A percentile compares a stretch with the other conserved stretches of the same genome.
These are phyloP conservation scores for Penicillium arizonense DNA, from an alignment of 495 filamentous ascomycete genomes.

Conservation along the genomic window DNA sequence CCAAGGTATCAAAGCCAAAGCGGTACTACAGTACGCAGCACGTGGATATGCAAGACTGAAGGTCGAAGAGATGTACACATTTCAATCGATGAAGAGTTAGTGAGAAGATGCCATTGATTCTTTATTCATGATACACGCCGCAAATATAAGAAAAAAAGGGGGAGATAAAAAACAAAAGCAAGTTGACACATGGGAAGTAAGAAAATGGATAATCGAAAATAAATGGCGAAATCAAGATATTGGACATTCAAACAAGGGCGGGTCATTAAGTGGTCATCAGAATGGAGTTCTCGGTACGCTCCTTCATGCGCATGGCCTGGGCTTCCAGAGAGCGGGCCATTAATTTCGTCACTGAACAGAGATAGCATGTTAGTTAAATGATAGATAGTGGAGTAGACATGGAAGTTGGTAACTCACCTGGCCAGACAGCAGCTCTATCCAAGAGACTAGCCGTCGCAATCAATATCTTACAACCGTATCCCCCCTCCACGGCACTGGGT, in stretches of 20 bases:
- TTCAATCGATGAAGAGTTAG: not conserved
- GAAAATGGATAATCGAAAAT: not conserved
- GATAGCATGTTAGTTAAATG: constrained; percentile 1
- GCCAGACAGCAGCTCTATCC: constrained; percentile 89
- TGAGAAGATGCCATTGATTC: constrained; percentile 1
- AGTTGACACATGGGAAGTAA: constrained; percentile 1
- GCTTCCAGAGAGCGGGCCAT: constrained; percentile 85
- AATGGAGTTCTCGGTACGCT: constrained; percentile 65
- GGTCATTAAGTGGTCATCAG: constrained; percentile 39
- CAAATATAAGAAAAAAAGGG: not conserved
- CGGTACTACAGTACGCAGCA: too few species aligned
- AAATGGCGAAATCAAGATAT: constrained; percentile 2
- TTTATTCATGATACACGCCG: constrained; percentile 17
- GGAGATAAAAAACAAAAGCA: too few species aligned
- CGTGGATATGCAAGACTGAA: too few species aligned
- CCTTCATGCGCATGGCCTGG: constrained; percentile 79
- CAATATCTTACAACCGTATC: constrained; percentile 84
- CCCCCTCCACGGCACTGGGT: constrained; percentile 60
- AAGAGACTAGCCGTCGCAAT: constrained; percentile 86
- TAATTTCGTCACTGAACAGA: constrained; percentile 69
- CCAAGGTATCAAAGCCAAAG: constrained; percentile 5
- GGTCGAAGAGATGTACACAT: not conserved
- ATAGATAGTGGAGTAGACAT: not conserved
- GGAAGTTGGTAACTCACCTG: constrained; percentile 55
- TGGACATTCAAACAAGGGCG: constrained; percentile 1